phyloP scores from a whole-genome alignment of 345 rosid species.

The Angophora floribunda region DNA sequence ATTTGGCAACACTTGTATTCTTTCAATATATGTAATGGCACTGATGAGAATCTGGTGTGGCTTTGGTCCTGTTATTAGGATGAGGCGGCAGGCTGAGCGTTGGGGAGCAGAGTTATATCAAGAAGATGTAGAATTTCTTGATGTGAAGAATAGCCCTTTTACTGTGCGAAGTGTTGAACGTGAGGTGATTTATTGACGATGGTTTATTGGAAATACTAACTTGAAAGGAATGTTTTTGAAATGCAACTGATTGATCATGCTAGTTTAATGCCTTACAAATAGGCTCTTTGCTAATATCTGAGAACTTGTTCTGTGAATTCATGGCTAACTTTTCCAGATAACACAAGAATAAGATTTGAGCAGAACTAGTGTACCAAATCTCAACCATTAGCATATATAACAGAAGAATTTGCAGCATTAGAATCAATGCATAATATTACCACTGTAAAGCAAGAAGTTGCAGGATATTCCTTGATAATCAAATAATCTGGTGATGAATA shows the following conservation, averaged over 20 bases:
- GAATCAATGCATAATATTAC: neutral
- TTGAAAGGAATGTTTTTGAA: neutral
- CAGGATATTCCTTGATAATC: neutral
- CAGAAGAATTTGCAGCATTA: neutral
- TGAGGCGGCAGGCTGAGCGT: constrained; percentile 92
- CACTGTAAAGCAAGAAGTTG: neutral
- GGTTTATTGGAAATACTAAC: neutral
- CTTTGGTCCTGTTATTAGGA: constrained; percentile 29
- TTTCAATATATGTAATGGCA: neutral
- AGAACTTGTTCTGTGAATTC: neutral
- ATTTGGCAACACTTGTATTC: neutral
- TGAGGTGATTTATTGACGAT: constrained; percentile 46
- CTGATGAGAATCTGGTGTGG: neutral
- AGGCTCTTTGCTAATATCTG: neutral
- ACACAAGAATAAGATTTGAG: neutral
- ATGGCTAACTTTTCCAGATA: neutral
- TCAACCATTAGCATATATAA: neutral
- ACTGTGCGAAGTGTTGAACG: constrained; percentile 77
- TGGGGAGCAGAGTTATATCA: constrained; percentile 96
- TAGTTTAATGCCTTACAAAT: neutral
- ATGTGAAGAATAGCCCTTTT: constrained; percentile 62
- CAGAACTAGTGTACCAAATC: neutral
- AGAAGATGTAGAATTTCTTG: constrained; percentile 85
- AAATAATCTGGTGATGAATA: neutral
- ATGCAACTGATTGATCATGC: neutral